Percentiles rank a stretch among this genome's conserved stretches.
Evolutionary conservation across 305 asterid species (phyloP).

Genomic region (Withania somnifera): DNA sequence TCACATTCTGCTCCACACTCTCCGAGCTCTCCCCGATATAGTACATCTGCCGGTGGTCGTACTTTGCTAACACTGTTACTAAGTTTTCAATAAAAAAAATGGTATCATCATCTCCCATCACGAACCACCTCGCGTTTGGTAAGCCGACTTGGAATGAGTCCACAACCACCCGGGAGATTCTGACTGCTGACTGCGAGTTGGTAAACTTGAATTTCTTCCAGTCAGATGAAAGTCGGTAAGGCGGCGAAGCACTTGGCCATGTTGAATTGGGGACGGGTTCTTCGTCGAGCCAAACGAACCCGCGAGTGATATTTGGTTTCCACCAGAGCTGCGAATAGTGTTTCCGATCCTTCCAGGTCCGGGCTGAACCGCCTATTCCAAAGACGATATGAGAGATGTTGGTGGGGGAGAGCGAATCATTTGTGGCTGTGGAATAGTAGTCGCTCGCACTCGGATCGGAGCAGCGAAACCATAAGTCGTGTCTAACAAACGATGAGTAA

Average conservation of each 20-base stretch:
- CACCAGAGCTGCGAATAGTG: constrained; percentile 73
- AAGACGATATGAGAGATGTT: constrained; percentile 66
- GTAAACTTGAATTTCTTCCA: constrained; percentile 42
- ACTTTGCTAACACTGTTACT: constrained; percentile 48
- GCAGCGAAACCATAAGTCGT: constrained; percentile 27
- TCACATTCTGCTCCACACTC: constrained; percentile 69
- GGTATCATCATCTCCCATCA: constrained; percentile 95
- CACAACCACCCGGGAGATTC: constrained; percentile 59
- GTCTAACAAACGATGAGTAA: constrained; percentile 24
- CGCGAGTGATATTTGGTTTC: constrained; percentile 29
- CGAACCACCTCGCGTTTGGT: constrained; percentile 76
- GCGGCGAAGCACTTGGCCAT: constrained; percentile 22
- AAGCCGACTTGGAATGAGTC: constrained; percentile 53
- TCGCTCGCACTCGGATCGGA: constrained; percentile 2
- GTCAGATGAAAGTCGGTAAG: constrained; percentile 46
- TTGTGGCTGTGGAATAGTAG: not conserved
- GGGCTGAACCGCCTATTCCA: constrained; percentile 65
- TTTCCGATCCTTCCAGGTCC: constrained; percentile 49
- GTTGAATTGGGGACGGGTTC: constrained; percentile 20
- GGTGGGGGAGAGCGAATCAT: constrained; percentile 23
- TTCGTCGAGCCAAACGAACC: constrained; percentile 21
- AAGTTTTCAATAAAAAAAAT: constrained; percentile 65
- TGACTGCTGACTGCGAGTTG: constrained; percentile 49
- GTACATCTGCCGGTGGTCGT: constrained; percentile 64
- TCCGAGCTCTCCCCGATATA: constrained; percentile 79